These are phyloP conservation scores for Stipa capillata DNA, from an alignment of 176 grass and related monocot species.

Conservation along the genomic window DNA sequence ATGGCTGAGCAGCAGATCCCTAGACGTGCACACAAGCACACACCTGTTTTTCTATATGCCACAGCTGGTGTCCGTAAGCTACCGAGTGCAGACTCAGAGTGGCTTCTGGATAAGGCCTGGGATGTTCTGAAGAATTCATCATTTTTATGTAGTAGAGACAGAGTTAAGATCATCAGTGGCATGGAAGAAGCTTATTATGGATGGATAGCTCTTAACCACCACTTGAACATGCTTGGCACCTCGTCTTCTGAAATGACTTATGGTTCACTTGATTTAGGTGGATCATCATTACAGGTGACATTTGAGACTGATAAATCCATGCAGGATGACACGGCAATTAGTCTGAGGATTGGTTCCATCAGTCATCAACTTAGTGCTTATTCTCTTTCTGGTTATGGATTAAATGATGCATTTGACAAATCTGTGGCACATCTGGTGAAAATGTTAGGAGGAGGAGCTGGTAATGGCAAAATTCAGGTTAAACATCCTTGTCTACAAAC, in stretches of 20 bases:
- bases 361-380: constrained; percentile 86
- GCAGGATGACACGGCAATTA: constrained; percentile 63
- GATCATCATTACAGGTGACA: constrained; percentile 98
- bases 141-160: constrained; percentile 83
- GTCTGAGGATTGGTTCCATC: constrained; percentile 62
- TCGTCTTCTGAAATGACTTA: constrained; percentile 62
- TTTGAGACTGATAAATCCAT: constrained; percentile 65
- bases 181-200: constrained; percentile 99
- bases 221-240: constrained; percentile 66
- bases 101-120: constrained; percentile 90
- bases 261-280: constrained; percentile 94
- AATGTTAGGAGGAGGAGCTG: constrained; percentile 29
- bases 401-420: constrained; percentile 99
- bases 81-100: constrained; percentile 76
- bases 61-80: constrained; percentile 92
- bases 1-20: constrained; percentile 94
- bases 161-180: constrained; percentile 85
- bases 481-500: constrained; percentile 89
- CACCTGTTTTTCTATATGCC: constrained; percentile 86
- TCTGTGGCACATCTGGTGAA: constrained; percentile 82
- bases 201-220: constrained; percentile 93
- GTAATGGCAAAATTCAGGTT: constrained; percentile 56
- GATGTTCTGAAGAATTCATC: constrained; percentile 94
- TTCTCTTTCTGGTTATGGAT: constrained; percentile 93
- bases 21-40: constrained; percentile 58